Evolutionary conservation across 495 filamentous ascomycete species (phyloP), one percentile per base, ranked within the genome.

Genomic region (Neurospora cerealis): DNA sequence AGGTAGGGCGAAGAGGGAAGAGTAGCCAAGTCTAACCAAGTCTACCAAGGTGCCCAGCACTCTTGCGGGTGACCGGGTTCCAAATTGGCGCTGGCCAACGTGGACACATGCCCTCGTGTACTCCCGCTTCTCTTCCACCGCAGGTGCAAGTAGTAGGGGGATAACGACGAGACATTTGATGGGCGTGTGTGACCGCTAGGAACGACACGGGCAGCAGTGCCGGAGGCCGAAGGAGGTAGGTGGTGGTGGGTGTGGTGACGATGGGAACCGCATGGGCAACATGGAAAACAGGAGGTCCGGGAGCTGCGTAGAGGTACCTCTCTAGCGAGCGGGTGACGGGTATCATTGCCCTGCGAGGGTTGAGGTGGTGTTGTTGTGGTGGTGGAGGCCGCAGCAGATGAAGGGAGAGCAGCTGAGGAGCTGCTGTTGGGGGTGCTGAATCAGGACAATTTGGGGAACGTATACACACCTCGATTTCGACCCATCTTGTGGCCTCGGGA

Each of bases 401-500:
- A 60, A 60, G 48, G 48, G 48, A 60, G 24, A 60, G 48, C 48
- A 60, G 48, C 21, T 60, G 48, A 60, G 48, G 48, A 24, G 48
- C 15, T 66, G 54, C 54, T 66, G 54, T 66, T 66, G 54, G 54
- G 46, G 54, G 54, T 62, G 54, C 54, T 62, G 54, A 62, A 62
- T 34, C 54, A 62, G 24, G 24, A 62, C 54, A 62, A 34, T 32
- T 62, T 62, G 54, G 54, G 54, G 54, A 66, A 32, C 21, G 72
- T 76, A 72, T 71, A 83, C 86, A 81, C 76, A 87, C 86, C 85
- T 79, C 86, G 83, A 84, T 83, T 85, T 74, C 84, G 83, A 72
- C 75, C 83, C 82, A 84, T 82, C 72, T 76, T 81, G 54, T 66
- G 54, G 54, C 54, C 54, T 66, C 54, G 28, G 54, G 54, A 66